These are phyloP conservation scores for Beauveria sp. DNA, from an alignment of 2,329 filamentous ascomycete genomes.

Conservation along the genomic window DNA sequence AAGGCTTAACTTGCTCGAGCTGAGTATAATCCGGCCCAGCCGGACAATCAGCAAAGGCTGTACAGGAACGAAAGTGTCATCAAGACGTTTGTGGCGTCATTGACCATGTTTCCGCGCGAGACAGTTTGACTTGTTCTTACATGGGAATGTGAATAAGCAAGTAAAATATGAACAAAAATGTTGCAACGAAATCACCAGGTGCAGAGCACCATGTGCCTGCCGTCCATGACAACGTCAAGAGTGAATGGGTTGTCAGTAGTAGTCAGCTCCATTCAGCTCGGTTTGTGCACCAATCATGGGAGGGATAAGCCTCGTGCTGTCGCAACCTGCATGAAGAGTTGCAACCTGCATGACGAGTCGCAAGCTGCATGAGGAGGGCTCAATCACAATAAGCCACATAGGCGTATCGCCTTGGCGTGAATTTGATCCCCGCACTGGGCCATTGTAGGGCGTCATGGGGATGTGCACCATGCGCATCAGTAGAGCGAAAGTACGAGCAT, in stretches of 20 bases:
- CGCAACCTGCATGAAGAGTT: neutral
- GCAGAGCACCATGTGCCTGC: neutral
- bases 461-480: neutral
- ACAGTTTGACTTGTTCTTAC: neutral
- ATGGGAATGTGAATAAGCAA: neutral
- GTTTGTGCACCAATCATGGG: neutral
- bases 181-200: neutral
- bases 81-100: neutral
- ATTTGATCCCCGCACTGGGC: neutral
- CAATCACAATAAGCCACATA: neutral
- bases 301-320: neutral
- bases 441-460: conserved; percentile 1
- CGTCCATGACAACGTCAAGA: neutral
- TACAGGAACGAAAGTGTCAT: neutral
- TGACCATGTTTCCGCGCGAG: neutral
- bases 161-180: neutral
- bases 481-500: too few relatives aligned
- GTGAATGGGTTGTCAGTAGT: neutral
- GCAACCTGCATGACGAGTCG: too few relatives aligned
- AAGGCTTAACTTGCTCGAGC: neutral
- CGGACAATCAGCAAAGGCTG: neutral
- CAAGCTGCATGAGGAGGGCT: too few relatives aligned
- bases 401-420: neutral
- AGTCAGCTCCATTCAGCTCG: conserved; percentile 4
- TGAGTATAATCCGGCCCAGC: neutral